Base-by-base conservation (phyloP, 352 stramenopile genomes). In the Pythium chondricola region DNA sequence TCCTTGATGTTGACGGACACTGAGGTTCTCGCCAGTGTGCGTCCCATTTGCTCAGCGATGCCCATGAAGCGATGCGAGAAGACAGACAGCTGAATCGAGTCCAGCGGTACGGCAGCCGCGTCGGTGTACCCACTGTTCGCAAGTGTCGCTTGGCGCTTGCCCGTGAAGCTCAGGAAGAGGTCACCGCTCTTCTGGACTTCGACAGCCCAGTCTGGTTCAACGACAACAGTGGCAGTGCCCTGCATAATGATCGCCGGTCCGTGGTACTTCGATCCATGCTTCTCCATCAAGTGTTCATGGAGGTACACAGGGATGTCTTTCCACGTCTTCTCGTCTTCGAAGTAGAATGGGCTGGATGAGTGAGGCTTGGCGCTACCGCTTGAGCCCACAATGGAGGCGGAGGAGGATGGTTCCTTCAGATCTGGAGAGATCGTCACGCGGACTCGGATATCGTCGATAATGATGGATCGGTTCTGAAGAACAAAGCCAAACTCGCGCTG, bases 1-100 rank as follows among this genome's bases (percentile, higher is more conserved):
- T 99, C 97, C 67, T 99, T 99, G 65, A 99, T 99, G 61, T 99
- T 99, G 42, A 99, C 97, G 22, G 91, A 98, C 47, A 98, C 91
- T 0, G 86, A 97, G 3, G 95, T 98, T 14, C 95, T 77, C 47
- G 97, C 93, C 24, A 99, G 67, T 10, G 96, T 99, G 43, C 95
- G 82, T 13, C 97, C 97, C 96, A 99, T 99, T 74, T 99, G 96
- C 73, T 99, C 97, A 6, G 97, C 97, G 66, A 99, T 99, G 16
- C 96, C 93, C 97, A 99, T 99, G 73, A 99, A 99, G 27, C 96
- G 83, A 65, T 99, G 94, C 13, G 93, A 92, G 61, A 98, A 98
- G 6, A 98, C 84, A 0, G 91, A 97, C 9, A 99, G 79, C 61
- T 98, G 89, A 52, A 99, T 98, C 13, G 95, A 90, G 61, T 99